Base-by-base conservation (phyloP, 2,329 filamentous ascomycete genomes). In the Apiospora rasikravindrae region DNA sequence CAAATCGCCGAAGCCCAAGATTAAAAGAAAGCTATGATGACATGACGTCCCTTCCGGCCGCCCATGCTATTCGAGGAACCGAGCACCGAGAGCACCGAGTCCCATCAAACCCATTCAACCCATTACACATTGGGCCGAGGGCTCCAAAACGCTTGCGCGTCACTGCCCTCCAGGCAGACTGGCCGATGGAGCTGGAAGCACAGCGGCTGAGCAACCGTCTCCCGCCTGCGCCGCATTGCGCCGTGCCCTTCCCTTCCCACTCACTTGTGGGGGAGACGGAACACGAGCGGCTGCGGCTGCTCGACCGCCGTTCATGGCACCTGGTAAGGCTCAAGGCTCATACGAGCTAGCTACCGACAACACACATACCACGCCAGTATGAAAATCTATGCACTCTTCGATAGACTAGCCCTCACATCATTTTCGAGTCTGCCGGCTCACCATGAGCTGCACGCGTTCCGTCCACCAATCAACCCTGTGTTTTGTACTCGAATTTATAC, bases 1-100 rank as follows among this genome's bases (percentile, higher is more conserved):
- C 57, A 64, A 64, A 64, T 64, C 57, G 57, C 57, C 57, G 33
- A 64, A 64, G 57, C 57, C 40, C 57, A 64, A 64, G 57, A 64
- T 64, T 37, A 40, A 40, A 64, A n/a, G 29, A 61, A 37, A 64
- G 57, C 33, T n/a, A 64, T 64, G 57, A 64, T 64, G 57, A n/a
- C 57, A 64, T 64, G 57, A 64, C 57, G 57, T 64, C 33, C 33
- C 57, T 40, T 64, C 14, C 51, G 49, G n/a, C 11, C 14, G 19
- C 44, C 42, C 16, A 57, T 33, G 53, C 29, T 64, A 40, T n/a
- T 40, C 33, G 19, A 24, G 22, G 33, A 57, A n/a, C 33, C 57
- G 33, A 64, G 33, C 33, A n/a, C 33, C 57, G 33, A 64, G 57
- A 40, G 57, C 57, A 37, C 33, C 57, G 57, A 64, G 57, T 64